Evolutionary conservation across 2,329 filamentous ascomycete species (phyloP).

Genomic region (Fusarium sp.): DNA sequence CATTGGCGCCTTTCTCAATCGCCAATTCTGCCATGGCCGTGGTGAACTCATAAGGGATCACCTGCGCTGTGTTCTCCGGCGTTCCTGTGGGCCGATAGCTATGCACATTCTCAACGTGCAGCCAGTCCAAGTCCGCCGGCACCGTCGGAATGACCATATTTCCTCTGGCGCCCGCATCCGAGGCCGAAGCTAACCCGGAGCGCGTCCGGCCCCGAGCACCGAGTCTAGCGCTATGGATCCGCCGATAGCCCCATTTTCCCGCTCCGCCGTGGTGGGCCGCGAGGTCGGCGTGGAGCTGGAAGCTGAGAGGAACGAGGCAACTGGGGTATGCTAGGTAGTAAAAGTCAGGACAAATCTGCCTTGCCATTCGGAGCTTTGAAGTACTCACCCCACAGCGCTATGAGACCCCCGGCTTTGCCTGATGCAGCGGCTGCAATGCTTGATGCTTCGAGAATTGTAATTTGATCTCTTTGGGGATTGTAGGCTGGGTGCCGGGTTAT

Average conservation of each 20-base stretch:
- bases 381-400: not conserved
- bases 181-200: fast-evolving
- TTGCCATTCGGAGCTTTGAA: not conserved
- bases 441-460: not conserved
- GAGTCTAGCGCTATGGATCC: not conserved
- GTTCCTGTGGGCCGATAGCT: not conserved
- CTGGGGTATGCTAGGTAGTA: not conserved
- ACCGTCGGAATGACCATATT: not conserved
- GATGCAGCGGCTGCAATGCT: not conserved
- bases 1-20: not conserved
- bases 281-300: not conserved
- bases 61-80: not conserved
- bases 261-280: not conserved
- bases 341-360: not conserved
- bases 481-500: not conserved
- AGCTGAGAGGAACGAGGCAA: not conserved
- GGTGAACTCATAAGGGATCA: not conserved
- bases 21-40: not conserved
- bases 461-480: not conserved
- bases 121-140: not conserved
- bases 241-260: not conserved
- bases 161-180: not conserved
- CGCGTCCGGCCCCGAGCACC: not conserved
- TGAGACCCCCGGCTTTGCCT: not conserved
- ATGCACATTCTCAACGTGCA: not conserved